phyloP scores from a whole-genome alignment of 2,329 filamentous ascomycete species.

The Hypoxylon sp. region DNA sequence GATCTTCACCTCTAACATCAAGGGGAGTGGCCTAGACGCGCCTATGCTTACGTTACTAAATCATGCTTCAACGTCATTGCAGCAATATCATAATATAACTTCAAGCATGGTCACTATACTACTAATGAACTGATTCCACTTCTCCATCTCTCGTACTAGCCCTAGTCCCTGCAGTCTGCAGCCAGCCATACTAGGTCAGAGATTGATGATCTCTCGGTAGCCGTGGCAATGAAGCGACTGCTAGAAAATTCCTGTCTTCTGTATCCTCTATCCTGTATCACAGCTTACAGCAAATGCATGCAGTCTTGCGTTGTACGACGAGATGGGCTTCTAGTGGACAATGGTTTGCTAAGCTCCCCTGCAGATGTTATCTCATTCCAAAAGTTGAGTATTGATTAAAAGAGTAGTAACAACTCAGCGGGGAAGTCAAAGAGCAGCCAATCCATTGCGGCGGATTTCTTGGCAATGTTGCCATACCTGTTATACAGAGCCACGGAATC shows the following conservation, averaged over 20 bases:
- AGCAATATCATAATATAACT: conserved; percentile 4
- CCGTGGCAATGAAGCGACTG: conserved; percentile 11
- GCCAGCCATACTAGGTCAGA: conserved; percentile 27
- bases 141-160: conserved; percentile 18
- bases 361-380: conserved; percentile 19
- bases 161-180: conserved; percentile 33
- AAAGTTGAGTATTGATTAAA: conserved; percentile 18
- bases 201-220: conserved; percentile 28
- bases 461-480: conserved; percentile 36
- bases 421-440: conserved; percentile 18
- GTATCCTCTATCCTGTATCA: conserved; percentile 27
- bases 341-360: conserved; percentile 34
- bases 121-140: conserved; percentile 1
- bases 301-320: conserved; percentile 19
- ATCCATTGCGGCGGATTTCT: conserved; percentile 39
- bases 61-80: conserved; percentile 29
- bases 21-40: conserved; percentile 8
- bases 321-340: conserved; percentile 13
- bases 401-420: conserved; percentile 18
- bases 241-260: conserved; percentile 3
- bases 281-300: conserved; percentile 14
- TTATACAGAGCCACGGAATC: conserved; percentile 27
- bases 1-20: conserved; percentile 14
- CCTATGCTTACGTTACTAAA: conserved; percentile 27
- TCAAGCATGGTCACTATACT: conserved; percentile 3